A percentile compares a stretch with the other conserved stretches of the same genome.
These are phyloP conservation scores for Tripterygium wilfordii DNA, from an alignment of 177 flowering plant species.

Conservation along the genomic window DNA sequence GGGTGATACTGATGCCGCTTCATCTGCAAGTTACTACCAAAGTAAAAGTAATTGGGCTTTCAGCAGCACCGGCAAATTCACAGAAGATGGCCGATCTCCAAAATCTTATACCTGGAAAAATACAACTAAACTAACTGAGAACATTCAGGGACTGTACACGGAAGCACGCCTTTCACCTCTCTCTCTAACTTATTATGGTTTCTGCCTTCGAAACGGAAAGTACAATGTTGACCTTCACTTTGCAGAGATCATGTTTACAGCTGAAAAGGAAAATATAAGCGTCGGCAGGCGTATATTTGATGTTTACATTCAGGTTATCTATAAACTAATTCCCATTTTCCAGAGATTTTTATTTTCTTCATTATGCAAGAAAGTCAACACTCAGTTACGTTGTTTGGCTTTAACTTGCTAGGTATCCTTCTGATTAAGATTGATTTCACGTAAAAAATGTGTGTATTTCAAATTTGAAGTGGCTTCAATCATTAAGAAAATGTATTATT, in stretches of 20 bases:
- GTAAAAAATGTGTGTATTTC: too few species aligned
- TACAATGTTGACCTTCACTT: conserved; percentile 41
- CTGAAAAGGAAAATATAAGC: conserved; percentile 25
- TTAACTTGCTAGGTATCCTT: too few species aligned
- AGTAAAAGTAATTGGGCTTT: conserved; percentile 25
- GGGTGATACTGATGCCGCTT: conserved; percentile 10
- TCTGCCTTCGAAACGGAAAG: conserved; percentile 32
- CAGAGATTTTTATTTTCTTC: too few species aligned
- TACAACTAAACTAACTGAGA: conserved; percentile 6
- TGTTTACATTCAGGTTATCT: conserved; percentile 38
- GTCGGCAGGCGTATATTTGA: conserved; percentile 49
- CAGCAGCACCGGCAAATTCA: conserved; percentile 36
- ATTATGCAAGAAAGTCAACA: too few species aligned
- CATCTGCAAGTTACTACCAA: conserved; percentile 11
- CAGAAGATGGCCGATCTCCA: conserved; percentile 3
- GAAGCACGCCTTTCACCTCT: conserved; percentile 36
- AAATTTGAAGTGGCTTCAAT: too few species aligned
- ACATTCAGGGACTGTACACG: conserved; percentile 16
- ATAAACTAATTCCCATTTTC: neutral
- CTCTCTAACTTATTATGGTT: conserved; percentile 34
- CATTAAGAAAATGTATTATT: too few species aligned
- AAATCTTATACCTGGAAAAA: conserved; percentile 4
- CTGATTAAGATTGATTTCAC: too few species aligned
- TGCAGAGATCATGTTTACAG: conserved; percentile 36
- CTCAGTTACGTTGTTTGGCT: too few species aligned